A percentile compares a stretch with the other conserved stretches of the same genome.
phyloP scores from a whole-genome alignment of 2,329 filamentous ascomycete genomes.

The Thielaviopsis punctulata region DNA sequence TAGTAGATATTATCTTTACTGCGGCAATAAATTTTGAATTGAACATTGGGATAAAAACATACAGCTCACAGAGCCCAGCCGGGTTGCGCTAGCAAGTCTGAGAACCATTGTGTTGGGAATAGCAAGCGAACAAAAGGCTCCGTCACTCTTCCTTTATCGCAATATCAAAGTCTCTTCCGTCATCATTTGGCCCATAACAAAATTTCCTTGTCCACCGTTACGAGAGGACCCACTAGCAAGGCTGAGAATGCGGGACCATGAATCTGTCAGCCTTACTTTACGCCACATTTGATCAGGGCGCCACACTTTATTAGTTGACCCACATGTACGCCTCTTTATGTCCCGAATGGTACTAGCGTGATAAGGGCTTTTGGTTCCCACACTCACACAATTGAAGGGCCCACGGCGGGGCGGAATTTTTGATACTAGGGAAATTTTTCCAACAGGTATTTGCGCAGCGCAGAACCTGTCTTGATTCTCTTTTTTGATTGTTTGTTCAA shows the following conservation, averaged over 20 bases:
- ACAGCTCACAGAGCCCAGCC: conserved; percentile 44
- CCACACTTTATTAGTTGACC: neutral
- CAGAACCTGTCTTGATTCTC: conserved; percentile 20
- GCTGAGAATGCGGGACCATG: conserved; percentile 8
- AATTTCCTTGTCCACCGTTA: conserved; percentile 10
- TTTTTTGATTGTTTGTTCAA: conserved; percentile 16
- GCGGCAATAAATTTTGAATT: conserved; percentile 16
- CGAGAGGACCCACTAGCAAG: conserved; percentile 7
- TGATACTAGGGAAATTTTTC: conserved; percentile 18
- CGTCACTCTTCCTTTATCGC: conserved; percentile 2
- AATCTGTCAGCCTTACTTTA: conserved; percentile 3
- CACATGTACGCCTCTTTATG: neutral
- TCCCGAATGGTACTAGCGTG: conserved; percentile 5
- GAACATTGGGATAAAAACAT: conserved; percentile 18
- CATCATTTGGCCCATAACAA: conserved; percentile 7
- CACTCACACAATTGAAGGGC: conserved; percentile 15
- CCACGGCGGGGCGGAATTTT: conserved; percentile 10
- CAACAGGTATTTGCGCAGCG: conserved; percentile 20
- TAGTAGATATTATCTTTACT: conserved; percentile 3
- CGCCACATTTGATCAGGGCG: neutral
- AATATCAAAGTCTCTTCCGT: conserved; percentile 4
- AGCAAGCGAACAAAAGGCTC: neutral
- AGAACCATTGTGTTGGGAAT: conserved; percentile 40
- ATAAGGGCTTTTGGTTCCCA: conserved; percentile 14
- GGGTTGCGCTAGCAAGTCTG: conserved; percentile 43